Evolutionary conservation across 768 basidiomycete species (phyloP).

Genomic region (Mycena metata): DNA sequence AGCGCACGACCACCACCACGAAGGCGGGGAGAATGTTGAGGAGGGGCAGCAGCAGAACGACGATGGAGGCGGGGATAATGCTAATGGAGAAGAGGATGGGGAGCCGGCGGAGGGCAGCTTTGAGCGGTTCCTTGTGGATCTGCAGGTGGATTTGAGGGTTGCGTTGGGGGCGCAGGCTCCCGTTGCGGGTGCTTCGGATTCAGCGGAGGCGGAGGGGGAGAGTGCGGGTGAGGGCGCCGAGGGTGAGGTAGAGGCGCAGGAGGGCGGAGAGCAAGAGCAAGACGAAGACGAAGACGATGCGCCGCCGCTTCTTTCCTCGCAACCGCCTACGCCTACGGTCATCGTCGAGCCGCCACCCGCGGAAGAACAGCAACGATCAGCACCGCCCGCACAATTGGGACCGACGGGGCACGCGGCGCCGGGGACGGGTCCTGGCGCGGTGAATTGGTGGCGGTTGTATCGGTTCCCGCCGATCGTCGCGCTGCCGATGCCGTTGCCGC

Average conservation of each 20-base stretch:
- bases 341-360: too few species aligned
- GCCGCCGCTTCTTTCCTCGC: too few species aligned
- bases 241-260: too few species aligned
- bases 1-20: too few species aligned
- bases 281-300: not conserved
- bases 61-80: not conserved
- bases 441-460: slow-evolving; percentile 89
- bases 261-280: too few species aligned
- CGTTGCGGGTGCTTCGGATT: too few species aligned
- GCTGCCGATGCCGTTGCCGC: not conserved
- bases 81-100: not conserved
- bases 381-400: too few species aligned
- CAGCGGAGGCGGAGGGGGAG: too few species aligned
- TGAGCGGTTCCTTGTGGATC: slow-evolving; percentile 83
- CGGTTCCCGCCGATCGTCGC: slow-evolving; percentile 77
- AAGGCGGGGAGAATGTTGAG: not conserved
- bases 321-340: too few species aligned
- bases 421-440: slow-evolving; percentile 51
- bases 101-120: slow-evolving; percentile 75
- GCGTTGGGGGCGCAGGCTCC: slow-evolving; percentile 56
- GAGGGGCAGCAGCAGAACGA: not conserved
- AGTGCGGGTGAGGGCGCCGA: too few species aligned
- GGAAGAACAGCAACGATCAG: too few species aligned
- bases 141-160: slow-evolving; percentile 79
- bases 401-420: not conserved